phyloP scores from a whole-genome alignment of 768 basidiomycete species.

The Naganishia vishniacii region DNA sequence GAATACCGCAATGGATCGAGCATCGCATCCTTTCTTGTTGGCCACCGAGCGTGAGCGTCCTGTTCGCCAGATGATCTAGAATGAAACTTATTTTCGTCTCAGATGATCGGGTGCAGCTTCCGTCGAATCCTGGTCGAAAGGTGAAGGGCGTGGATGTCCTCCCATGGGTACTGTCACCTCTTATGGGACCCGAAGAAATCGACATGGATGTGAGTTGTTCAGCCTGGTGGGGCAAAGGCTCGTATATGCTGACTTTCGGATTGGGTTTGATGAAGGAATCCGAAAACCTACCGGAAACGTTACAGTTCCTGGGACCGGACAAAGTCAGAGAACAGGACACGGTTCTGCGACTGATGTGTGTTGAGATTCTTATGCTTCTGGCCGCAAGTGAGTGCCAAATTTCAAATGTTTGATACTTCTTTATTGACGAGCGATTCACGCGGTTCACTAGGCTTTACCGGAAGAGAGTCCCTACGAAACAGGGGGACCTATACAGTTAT shows the following conservation, averaged over 20 bases:
- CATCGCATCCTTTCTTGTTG: slow-evolving; percentile 43
- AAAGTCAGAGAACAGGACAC: slow-evolving; percentile 78
- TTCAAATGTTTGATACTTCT: background rate
- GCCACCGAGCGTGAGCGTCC: slow-evolving; percentile 42
- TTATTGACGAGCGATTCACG: background rate
- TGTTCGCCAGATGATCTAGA: too few species aligned
- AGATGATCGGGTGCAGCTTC: slow-evolving; percentile 59
- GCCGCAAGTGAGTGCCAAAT: slow-evolving; percentile 58
- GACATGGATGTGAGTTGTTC: slow-evolving; percentile 70
- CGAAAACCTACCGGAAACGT: slow-evolving; percentile 71
- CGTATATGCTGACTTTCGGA: background rate
- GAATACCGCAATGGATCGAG: slow-evolving; percentile 48
- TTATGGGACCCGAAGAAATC: slow-evolving; percentile 92
- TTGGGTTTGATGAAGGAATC: slow-evolving; percentile 58
- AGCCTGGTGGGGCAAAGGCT: background rate
- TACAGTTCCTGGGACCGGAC: slow-evolving; percentile 80
- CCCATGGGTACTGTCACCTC: slow-evolving; percentile 75
- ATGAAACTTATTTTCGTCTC: too few species aligned
- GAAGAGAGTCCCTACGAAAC: slow-evolving; percentile 69
- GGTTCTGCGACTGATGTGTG: slow-evolving; percentile 67
- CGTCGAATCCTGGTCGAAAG: slow-evolving; percentile 54
- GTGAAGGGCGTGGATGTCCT: slow-evolving; percentile 70
- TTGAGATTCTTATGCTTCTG: slow-evolving; percentile 83
- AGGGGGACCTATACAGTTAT: slow-evolving; percentile 85
- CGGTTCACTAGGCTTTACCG: slow-evolving; percentile 59